phyloP scores from a whole-genome alignment of 2,329 filamentous ascomycete genomes.

The Whalleya microplaca region DNA sequence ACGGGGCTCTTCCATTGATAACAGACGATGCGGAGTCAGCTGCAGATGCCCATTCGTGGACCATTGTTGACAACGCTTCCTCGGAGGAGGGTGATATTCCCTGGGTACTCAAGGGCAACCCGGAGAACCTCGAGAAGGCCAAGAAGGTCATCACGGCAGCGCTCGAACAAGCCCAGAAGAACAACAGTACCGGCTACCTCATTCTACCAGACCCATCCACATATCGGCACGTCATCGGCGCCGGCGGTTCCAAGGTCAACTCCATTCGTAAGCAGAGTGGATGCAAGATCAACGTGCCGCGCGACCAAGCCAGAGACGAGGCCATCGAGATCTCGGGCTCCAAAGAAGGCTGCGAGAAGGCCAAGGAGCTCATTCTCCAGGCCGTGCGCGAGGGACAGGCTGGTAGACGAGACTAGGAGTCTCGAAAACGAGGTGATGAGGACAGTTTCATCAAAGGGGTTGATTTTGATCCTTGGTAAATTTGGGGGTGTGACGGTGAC shows the following conservation, averaged over 20 bases:
- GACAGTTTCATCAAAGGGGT: not conserved
- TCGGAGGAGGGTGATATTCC: slow-evolving; percentile 75
- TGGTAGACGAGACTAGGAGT: slow-evolving; percentile 36
- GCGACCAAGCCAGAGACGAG: slow-evolving; percentile 73
- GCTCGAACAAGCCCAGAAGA: slow-evolving; percentile 71
- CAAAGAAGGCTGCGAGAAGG: slow-evolving; percentile 80
- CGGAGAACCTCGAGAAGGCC: slow-evolving; percentile 81
- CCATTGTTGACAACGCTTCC: slow-evolving; percentile 67
- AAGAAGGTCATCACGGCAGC: slow-evolving; percentile 74
- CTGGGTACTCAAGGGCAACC: slow-evolving; percentile 82
- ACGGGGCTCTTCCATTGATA: slow-evolving; percentile 79
- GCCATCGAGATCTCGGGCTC: slow-evolving; percentile 88
- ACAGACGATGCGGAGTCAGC: slow-evolving; percentile 76
- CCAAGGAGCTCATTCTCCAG: slow-evolving; percentile 85
- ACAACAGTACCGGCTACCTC: slow-evolving; percentile 79
- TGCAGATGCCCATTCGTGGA: slow-evolving; percentile 79
- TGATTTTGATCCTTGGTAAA: slow-evolving; percentile 1
- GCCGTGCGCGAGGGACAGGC: slow-evolving; percentile 68
- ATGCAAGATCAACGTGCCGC: slow-evolving; percentile 91
- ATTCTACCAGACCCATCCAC: slow-evolving; percentile 86
- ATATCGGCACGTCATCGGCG: slow-evolving; percentile 89
- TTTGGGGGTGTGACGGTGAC: not conserved
- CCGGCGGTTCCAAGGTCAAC: slow-evolving; percentile 89
- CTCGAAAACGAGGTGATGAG: slow-evolving; percentile 2
- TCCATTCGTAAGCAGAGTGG: slow-evolving; percentile 88